Conservation (phyloP, 2,329 filamentous ascomycete species). For the Pyricularia pennisetigena region DNA sequence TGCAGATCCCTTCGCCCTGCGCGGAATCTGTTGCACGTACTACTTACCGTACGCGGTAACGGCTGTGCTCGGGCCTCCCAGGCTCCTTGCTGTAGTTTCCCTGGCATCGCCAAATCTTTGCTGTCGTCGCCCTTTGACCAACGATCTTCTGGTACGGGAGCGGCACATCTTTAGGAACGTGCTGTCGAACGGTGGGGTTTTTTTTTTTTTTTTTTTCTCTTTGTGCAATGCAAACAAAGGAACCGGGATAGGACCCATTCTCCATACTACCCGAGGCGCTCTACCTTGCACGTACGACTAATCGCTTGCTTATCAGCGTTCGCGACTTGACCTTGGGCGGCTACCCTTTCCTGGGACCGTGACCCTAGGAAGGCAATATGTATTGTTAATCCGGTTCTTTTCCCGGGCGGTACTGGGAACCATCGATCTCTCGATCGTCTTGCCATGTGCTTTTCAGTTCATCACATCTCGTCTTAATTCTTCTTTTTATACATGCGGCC, state of each 20-base stretch:
- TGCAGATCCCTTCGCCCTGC: neutral
- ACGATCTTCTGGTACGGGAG: neutral
- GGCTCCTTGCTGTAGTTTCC: neutral
- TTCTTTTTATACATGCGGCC: neutral
- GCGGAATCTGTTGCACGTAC: neutral
- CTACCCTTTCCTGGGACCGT: neutral
- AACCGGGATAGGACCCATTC: neutral
- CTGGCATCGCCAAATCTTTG: neutral
- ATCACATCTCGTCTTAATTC: neutral
- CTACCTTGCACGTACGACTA: neutral
- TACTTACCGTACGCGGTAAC: neutral
- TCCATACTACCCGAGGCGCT: neutral
- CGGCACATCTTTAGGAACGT: neutral
- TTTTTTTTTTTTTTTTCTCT: neutral
- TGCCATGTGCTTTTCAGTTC: neutral
- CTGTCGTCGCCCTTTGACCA: neutral
- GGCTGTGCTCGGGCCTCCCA: neutral
- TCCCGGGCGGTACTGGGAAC: neutral
- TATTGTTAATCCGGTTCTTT: neutral
- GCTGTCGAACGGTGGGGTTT: neutral
- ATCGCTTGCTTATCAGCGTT: neutral
- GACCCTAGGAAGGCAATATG: neutral
- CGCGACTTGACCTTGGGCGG: neutral
- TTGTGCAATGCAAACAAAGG: neutral
- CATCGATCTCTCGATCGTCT: neutral